Conservation (phyloP, 129 eudicot species). For the Saussurea involucrata region DNA sequence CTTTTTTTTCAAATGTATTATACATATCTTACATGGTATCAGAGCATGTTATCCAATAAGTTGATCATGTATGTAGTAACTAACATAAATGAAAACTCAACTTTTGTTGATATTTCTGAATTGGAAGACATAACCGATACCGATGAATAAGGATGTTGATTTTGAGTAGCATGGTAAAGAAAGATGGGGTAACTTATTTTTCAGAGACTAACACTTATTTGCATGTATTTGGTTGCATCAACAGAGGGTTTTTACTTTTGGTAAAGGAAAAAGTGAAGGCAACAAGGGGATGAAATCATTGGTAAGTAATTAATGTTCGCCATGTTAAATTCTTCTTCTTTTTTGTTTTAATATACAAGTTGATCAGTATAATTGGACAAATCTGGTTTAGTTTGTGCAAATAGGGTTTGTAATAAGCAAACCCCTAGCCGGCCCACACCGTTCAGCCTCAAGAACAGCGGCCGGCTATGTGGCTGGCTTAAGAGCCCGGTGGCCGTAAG, state of each 20-base stretch:
- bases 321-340: background rate
- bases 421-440: background rate
- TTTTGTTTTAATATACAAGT: background rate
- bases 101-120: background rate
- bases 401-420: background rate
- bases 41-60: background rate
- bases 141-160: background rate
- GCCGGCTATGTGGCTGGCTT: background rate
- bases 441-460: background rate
- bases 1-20: background rate
- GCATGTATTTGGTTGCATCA: conserved; percentile 10
- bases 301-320: conserved; percentile 48
- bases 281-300: conserved; percentile 94
- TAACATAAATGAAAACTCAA: no score
- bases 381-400: background rate
- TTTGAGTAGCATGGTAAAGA: background rate
- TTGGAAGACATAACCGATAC: no score
- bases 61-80: background rate
- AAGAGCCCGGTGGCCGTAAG: background rate
- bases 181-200: background rate
- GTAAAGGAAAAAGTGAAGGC: conserved; percentile 96
- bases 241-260: conserved; percentile 88
- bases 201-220: background rate
- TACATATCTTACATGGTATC: no score
- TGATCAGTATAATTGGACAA: background rate